phyloP scores from a whole-genome alignment of 2,329 filamentous ascomycete species.

The Colletotrichum cordylinicola region DNA sequence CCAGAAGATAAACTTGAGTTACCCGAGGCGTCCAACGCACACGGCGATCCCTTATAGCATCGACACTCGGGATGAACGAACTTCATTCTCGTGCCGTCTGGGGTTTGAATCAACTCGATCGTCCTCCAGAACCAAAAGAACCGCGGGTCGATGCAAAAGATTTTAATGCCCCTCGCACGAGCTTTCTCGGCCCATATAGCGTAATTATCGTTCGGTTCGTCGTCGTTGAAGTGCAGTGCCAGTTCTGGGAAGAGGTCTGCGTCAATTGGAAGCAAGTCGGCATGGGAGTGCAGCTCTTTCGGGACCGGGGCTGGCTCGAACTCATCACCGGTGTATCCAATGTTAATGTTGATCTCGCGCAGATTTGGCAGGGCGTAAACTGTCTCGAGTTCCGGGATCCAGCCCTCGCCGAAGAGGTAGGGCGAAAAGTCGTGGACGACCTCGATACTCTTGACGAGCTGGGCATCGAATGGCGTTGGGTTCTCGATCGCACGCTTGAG shows the following conservation, averaged over 20 bases:
- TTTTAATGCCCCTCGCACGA: neutral
- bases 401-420: neutral
- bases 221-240: neutral
- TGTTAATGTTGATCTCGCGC: neutral
- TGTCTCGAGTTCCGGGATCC: neutral
- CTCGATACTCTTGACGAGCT: neutral
- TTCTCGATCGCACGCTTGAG: neutral
- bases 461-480: neutral
- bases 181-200: neutral
- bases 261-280: neutral
- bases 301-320: neutral
- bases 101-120: neutral
- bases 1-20: neutral
- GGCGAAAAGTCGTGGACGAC: neutral
- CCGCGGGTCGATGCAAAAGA: neutral
- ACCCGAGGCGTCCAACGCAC: neutral
- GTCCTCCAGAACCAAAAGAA: neutral
- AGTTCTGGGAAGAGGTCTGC: neutral
- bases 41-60: neutral
- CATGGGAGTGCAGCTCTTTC: neutral
- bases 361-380: neutral
- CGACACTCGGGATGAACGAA: neutral
- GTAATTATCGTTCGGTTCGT: neutral
- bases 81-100: neutral
- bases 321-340: neutral